Evolutionary conservation across 192 early-diverging fungal genomes (phyloP), one percentile per base, ranked within the genome.

Genomic region (Linnemannia hyalina): DNA sequence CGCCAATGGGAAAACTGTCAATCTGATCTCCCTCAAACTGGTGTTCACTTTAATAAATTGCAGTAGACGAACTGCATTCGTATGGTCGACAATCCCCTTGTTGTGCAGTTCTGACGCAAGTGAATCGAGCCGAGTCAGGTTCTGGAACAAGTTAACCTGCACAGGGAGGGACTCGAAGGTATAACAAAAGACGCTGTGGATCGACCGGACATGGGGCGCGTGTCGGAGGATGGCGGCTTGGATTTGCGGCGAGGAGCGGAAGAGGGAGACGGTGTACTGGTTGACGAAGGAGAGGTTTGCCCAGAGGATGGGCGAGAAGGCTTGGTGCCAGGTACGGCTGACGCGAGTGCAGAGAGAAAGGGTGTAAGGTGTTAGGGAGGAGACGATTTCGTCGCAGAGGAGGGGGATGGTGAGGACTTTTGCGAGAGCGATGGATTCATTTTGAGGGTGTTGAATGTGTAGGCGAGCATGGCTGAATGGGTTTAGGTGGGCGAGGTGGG

Each of bases 11-110:
- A 85, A 85, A 20, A 80, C 76, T 4, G 76, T 69, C 11, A 85
- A 20, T 42, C 22, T 73, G 15, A 85, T 73, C 44, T 79, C 78
- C 29, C 63, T 41, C 4, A 85, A 16, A 44, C 32, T 68, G 7
- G 35, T 60, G 72, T 85, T 85, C 57, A 70, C 40, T 70, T 70
- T 73, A 41, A 85, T 57, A 70, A 85, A 85, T 22, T 40, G 44
- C 13, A 85, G 38, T 7, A 85, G 69, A 23, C 55, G 68, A 9
- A 42, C 36, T 2, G 83, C 75, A 49, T 80, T 85, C 15, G 83
- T 85, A 9, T 76, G 44, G 36, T 85, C 78, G 29, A 85, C 83
- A 32, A 85, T 85, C 18, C 83, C 83, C 54, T 80, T 85, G 75
- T 80, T 78, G 78, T 76, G 83, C 5, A 80, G 57, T 44, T 85